Percentiles rank a stretch among this genome's conserved stretches.
Evolutionary conservation across 1,284 basidiomycete genomes (phyloP).

Genomic region (Naganishia liquefaciens): DNA sequence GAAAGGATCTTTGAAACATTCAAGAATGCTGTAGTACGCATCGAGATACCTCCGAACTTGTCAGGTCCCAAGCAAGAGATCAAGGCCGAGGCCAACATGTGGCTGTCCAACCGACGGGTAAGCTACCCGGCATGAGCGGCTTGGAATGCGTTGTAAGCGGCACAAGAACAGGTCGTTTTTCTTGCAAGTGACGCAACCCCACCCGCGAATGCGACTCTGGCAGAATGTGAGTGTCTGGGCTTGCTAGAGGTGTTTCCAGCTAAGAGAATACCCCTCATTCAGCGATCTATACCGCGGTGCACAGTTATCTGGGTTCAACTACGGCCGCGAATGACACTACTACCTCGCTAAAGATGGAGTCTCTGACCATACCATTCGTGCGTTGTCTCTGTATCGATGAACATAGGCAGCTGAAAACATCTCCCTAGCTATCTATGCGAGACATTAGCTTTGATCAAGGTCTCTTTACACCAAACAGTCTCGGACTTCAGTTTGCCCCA

Average conservation of each 20-base stretch:
- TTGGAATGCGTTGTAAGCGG: not conserved
- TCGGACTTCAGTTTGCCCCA: constrained; percentile 7
- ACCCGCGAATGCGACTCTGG: not conserved
- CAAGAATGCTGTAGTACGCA: not conserved
- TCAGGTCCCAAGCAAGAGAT: constrained; percentile 11
- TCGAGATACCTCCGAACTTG: constrained; percentile 11
- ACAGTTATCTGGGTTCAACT: not conserved
- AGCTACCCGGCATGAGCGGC: not conserved
- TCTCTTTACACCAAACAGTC: constrained; percentile 17
- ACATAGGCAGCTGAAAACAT: not conserved
- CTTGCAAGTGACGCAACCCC: not conserved
- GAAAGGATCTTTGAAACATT: constrained; percentile 8
- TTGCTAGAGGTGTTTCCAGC: too few species aligned
- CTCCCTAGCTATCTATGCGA: constrained; percentile 1
- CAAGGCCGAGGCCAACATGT: constrained; percentile 3
- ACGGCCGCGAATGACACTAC: not conserved
- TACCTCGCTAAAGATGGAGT: not conserved
- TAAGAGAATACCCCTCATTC: not conserved
- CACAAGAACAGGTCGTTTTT: constrained; percentile 2
- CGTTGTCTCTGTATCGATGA: not conserved
- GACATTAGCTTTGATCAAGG: constrained; percentile 24
- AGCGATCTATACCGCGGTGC: constrained; percentile 10
- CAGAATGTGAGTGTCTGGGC: not conserved
- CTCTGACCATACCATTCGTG: constrained; percentile 13
- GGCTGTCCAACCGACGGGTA: constrained; percentile 21